Conservation (phyloP, 352 stramenopile genomes). For the Peronospora farinosa region DNA sequence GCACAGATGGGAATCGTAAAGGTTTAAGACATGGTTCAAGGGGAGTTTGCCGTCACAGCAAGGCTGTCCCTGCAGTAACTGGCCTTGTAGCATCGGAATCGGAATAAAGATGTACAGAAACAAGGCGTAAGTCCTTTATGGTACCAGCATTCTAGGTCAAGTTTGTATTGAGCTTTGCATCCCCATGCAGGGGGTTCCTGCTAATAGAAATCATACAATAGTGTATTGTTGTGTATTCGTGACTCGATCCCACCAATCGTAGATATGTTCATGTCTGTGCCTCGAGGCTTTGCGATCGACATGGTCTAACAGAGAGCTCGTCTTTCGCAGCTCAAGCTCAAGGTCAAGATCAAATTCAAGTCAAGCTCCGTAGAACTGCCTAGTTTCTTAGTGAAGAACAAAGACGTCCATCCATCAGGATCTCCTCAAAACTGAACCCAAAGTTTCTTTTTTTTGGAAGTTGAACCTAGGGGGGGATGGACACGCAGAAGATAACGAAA, state of each 20-base stretch:
- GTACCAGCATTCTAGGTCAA: background rate
- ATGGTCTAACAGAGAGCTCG: slow-evolving; percentile 5
- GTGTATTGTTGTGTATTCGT: slow-evolving; percentile 15
- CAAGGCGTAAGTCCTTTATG: background rate
- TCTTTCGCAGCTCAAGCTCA: slow-evolving; percentile 3
- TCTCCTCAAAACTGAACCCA: background rate
- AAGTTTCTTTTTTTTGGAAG: slow-evolving; percentile 4
- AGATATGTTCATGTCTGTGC: slow-evolving; percentile 8
- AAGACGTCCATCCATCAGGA: no score
- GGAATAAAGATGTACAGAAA: background rate
- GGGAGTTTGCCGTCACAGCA: no score
- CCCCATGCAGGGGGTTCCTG: background rate
- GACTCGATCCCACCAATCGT: slow-evolving; percentile 9
- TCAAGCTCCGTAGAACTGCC: background rate
- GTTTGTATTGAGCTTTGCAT: slow-evolving; percentile 12
- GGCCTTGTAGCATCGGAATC: no score
- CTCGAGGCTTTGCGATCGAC: slow-evolving; percentile 16
- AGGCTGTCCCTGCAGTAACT: no score
- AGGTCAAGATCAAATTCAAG: background rate
- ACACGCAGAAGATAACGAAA: slow-evolving; percentile 1
- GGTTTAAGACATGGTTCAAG: no score
- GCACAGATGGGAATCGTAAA: no score
- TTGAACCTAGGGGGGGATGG: slow-evolving; percentile 1
- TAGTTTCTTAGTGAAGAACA: background rate
- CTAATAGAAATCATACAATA: background rate